Percentiles rank a stretch among this genome's conserved stretches.
phyloP scores from a whole-genome alignment of 75 land plant species.

The Picea glauca region DNA sequence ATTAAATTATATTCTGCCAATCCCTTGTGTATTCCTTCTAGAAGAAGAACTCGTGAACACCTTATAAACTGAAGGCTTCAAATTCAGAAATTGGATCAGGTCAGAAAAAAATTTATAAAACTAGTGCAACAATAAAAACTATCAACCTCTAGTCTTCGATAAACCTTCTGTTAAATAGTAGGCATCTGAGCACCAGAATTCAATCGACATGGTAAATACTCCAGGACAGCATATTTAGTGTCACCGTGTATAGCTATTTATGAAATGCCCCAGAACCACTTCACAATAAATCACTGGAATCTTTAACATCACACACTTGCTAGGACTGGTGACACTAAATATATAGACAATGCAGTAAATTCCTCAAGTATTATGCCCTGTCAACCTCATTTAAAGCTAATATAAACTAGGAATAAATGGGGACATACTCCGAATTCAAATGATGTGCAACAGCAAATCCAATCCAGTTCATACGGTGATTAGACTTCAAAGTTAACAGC shows the following conservation, averaged over 20 bases:
- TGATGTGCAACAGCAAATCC: conserved; percentile 97
- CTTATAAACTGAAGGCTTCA: neutral
- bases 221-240: neutral
- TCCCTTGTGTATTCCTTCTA: neutral
- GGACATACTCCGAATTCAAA: conserved; percentile 69
- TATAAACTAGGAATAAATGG: neutral
- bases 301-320: neutral
- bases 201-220: neutral
- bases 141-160: neutral
- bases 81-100: neutral
- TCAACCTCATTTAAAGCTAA: conserved; percentile 42
- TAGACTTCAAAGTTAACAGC: conserved; percentile 84
- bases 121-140: neutral
- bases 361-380: neutral
- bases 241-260: neutral
- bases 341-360: neutral
- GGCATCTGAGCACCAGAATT: neutral
- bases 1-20: neutral
- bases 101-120: neutral
- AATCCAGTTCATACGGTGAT: conserved; percentile 99
- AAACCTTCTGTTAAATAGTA: neutral
- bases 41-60: neutral
- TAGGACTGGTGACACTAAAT: neutral
- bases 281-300: neutral
- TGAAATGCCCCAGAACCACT: neutral